A percentile compares a stretch with the other conserved stretches of the same genome.
Conservation (phyloP, 345 rosid species). For the Rhizophora mangle region DNA sequence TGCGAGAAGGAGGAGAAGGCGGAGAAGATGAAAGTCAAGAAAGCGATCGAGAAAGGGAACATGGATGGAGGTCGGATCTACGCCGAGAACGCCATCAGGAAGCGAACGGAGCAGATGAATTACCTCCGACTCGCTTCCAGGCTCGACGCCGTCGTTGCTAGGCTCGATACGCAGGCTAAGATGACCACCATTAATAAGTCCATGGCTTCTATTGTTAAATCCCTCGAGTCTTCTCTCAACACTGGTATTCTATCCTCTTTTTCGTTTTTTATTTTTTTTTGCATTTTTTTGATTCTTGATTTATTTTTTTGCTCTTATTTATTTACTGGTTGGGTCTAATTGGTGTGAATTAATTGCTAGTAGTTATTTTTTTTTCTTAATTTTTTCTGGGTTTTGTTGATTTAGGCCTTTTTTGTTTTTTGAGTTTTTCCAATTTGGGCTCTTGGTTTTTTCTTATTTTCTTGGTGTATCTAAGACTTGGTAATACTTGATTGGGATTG, state of each 20-base stretch:
- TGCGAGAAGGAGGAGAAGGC: conserved; percentile 99
- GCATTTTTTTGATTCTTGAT: background rate
- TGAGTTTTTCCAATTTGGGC: no score
- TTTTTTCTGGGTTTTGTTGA: no score
- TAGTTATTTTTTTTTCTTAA: no score
- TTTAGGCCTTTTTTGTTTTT: no score
- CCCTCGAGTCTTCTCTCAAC: conserved; percentile 85
- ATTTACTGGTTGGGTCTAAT: no score
- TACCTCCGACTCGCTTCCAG: conserved; percentile 91
- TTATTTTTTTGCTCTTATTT: background rate
- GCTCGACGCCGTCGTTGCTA: conserved; percentile 91
- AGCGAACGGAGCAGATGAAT: conserved; percentile 97
- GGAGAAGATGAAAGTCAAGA: conserved; percentile 95
- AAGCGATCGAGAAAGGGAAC: conserved; percentile 98
- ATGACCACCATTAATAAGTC: conserved; percentile 92
- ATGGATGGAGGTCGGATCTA: conserved; percentile 99
- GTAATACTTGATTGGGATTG: no score
- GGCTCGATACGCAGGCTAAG: conserved; percentile 94
- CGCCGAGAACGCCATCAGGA: conserved; percentile 95
- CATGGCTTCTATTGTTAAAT: conserved; percentile 82
- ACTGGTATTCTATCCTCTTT: conserved; percentile 45
- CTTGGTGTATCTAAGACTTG: no score
- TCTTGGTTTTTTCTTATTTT: no score
- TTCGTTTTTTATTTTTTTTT: background rate
- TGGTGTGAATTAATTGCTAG: no score